Percentiles rank a stretch among this genome's conserved stretches.
Evolutionary conservation across 345 rosid genomes (phyloP).

Genomic region (Eucalyptus guilfoylei): DNA sequence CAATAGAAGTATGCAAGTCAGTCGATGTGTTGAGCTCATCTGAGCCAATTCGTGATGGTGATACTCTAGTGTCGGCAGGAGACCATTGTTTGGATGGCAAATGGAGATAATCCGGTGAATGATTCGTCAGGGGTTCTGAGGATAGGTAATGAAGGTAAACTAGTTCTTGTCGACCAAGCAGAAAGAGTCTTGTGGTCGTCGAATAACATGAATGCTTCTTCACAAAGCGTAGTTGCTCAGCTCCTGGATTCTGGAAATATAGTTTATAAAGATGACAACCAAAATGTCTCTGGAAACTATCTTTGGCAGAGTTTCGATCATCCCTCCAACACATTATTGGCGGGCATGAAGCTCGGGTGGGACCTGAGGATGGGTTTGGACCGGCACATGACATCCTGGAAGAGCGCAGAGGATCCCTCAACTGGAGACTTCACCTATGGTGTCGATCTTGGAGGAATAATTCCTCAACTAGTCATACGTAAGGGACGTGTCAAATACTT

Average conservation of each 20-base stretch:
- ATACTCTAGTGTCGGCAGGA: neutral
- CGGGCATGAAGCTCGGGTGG: constrained; percentile 22
- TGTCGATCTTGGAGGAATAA: neutral
- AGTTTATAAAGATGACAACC: neutral
- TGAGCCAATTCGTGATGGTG: neutral
- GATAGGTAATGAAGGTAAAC: neutral
- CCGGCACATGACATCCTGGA: constrained; percentile 12
- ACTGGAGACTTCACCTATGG: constrained; percentile 9
- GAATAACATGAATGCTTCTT: neutral
- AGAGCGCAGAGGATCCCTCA: constrained; percentile 7
- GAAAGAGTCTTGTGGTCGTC: constrained; percentile 2
- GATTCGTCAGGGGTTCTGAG: constrained; percentile 2
- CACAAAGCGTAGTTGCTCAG: constrained; percentile 2
- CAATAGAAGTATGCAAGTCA: neutral
- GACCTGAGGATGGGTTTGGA: neutral
- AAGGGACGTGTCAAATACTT: neutral
- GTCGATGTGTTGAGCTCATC: neutral
- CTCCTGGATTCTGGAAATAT: constrained; percentile 17
- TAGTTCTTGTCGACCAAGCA: neutral
- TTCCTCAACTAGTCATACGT: constrained; percentile 6
- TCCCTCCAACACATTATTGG: constrained; percentile 16
- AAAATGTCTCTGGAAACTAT: neutral
- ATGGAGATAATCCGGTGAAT: constrained; percentile 10
- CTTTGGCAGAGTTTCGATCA: constrained; percentile 25
- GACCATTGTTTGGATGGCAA: constrained; percentile 25